A percentile compares a stretch with the other conserved stretches of the same genome.
Conservation (phyloP, 2,329 filamentous ascomycete genomes). For the Rutstroemia sp. region DNA sequence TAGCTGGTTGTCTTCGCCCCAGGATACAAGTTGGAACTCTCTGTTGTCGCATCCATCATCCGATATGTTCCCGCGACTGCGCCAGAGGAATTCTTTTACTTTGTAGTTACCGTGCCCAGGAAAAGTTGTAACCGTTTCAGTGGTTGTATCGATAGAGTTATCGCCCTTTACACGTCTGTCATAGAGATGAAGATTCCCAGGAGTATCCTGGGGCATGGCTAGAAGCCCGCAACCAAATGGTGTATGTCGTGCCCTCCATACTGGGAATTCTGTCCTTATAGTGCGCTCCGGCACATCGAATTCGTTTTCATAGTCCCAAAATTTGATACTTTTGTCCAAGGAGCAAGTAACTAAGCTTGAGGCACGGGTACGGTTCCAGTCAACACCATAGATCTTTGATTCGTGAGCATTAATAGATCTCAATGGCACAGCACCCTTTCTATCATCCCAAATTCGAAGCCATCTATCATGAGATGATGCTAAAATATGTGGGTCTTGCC, state of each 20-base stretch:
- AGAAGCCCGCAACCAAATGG: conserved; percentile 81
- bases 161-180: conserved; percentile 49
- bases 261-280: conserved; percentile 75
- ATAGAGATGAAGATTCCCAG: conserved; percentile 79
- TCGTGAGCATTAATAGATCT: conserved; percentile 80
- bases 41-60: conserved; percentile 69
- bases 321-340: conserved; percentile 84
- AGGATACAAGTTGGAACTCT: conserved; percentile 89
- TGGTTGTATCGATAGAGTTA: conserved; percentile 36
- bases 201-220: conserved; percentile 87
- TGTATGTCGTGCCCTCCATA: conserved; percentile 86
- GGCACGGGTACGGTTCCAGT: conserved; percentile 78
- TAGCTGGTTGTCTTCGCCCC: conserved; percentile 80
- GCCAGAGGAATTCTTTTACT: conserved; percentile 89
- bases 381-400: conserved; percentile 91
- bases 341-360: conserved; percentile 80
- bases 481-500: conserved; percentile 77
- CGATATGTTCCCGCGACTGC: conserved; percentile 60
- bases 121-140: conserved; percentile 49
- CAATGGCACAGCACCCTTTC: conserved; percentile 69
- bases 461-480: conserved; percentile 87
- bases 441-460: conserved; percentile 84
- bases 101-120: conserved; percentile 54
- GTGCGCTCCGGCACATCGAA: conserved; percentile 64
- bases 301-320: conserved; percentile 71